These are phyloP conservation scores for Trichoderma atroviride DNA, from an alignment of 2,329 filamentous ascomycete species.

Conservation along the genomic window DNA sequence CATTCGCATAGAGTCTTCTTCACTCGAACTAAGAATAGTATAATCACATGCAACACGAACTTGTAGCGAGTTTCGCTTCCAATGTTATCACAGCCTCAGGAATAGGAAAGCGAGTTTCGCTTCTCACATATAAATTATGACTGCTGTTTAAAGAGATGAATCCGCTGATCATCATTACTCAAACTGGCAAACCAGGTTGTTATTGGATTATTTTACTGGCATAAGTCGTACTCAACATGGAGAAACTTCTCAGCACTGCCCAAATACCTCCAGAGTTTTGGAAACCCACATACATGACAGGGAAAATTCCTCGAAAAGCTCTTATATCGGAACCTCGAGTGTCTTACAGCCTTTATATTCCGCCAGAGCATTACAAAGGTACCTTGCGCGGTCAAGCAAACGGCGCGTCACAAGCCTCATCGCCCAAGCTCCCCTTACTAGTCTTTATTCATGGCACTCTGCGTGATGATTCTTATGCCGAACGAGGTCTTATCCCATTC, in stretches of 20 bases:
- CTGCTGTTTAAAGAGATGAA: background rate
- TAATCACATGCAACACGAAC: background rate
- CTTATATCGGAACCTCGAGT: background rate
- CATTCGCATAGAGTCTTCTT: background rate
- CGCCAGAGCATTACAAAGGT: background rate
- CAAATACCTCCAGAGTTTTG: background rate
- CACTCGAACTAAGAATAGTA: background rate
- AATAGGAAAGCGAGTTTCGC: background rate
- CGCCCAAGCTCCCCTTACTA: background rate
- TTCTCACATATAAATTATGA: background rate
- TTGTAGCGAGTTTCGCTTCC: background rate
- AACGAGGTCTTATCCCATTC: background rate
- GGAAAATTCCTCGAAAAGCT: background rate
- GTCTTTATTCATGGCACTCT: background rate
- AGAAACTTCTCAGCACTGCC: background rate
- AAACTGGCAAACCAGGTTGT: background rate
- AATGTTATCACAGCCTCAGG: background rate
- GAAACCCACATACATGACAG: background rate
- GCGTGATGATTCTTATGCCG: background rate
- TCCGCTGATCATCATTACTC: background rate
- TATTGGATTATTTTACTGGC: background rate
- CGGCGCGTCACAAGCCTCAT: background rate
- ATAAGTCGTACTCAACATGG: background rate
- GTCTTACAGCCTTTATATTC: background rate
- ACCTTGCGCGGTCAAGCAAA: background rate